These are phyloP conservation scores for Suaeda aralocaspica DNA, from an alignment of 148 eudicot species.

Conservation along the genomic window DNA sequence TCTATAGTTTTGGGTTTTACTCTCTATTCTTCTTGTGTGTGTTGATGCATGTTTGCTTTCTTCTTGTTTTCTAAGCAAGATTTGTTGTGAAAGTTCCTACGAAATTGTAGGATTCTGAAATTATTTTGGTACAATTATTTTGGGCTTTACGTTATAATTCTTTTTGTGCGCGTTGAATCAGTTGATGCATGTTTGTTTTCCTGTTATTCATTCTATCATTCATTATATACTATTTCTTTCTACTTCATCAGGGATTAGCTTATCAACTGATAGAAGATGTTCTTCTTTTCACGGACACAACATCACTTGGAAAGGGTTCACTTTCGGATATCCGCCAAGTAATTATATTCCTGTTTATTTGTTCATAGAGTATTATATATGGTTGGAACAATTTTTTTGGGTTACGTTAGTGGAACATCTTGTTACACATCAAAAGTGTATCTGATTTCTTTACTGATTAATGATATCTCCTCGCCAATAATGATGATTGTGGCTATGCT, in stretches of 20 bases:
- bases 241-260: conserved; percentile 70
- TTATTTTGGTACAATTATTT: too few relatives aligned
- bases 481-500: too few relatives aligned
- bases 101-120: neutral
- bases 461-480: too few relatives aligned
- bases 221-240: neutral
- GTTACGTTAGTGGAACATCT: neutral
- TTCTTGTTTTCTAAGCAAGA: too few relatives aligned
- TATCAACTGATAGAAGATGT: conserved; percentile 88
- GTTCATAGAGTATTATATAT: neutral
- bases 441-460: too few relatives aligned
- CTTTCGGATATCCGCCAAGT: conserved; percentile 91
- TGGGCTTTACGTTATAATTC: too few relatives aligned
- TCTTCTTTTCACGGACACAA: conserved; percentile 86
- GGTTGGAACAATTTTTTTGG: neutral
- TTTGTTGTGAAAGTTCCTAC: neutral
- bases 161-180: too few relatives aligned
- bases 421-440: neutral
- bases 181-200: neutral
- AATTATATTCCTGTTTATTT: conserved; percentile 19
- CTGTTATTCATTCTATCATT: neutral
- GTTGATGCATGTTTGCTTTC: too few relatives aligned
- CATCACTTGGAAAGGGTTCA: conserved; percentile 92
- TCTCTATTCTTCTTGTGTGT: too few relatives aligned
- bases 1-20: too few relatives aligned